phyloP scores from a whole-genome alignment of 1,284 basidiomycete species.

The Leccinum pachyderme region DNA sequence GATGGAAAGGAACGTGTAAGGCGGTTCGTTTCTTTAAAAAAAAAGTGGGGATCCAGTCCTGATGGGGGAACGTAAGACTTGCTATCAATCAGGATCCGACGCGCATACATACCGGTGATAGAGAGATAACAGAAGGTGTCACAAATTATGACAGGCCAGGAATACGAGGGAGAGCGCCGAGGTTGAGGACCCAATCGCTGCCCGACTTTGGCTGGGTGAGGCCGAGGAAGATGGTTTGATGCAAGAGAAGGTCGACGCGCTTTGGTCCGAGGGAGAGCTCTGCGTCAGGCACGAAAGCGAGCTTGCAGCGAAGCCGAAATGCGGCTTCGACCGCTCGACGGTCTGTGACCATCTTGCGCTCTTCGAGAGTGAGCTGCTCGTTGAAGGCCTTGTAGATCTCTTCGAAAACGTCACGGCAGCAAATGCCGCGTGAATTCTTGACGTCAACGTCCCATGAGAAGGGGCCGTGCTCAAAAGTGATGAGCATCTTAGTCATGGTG shows the following conservation, averaged over 20 bases:
- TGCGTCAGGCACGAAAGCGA: constrained; percentile 36
- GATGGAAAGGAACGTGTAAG: constrained; percentile 19
- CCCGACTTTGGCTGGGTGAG: constrained; percentile 33
- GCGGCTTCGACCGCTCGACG: constrained; percentile 37
- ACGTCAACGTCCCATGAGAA: constrained; percentile 46
- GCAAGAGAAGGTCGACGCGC: constrained; percentile 49
- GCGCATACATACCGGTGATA: constrained; percentile 16
- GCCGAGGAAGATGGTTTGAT: constrained; percentile 44
- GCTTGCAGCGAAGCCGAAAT: constrained; percentile 46
- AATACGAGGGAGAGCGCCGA: constrained; percentile 23
- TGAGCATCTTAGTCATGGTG: constrained; percentile 36
- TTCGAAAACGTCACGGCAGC: constrained; percentile 53
- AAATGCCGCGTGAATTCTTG: constrained; percentile 39
- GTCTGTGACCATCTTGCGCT: constrained; percentile 37
- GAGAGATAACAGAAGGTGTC: constrained; percentile 7
- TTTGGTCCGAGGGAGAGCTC: constrained; percentile 44
- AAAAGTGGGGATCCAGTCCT: constrained; percentile 28
- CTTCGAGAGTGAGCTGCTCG: constrained; percentile 39
- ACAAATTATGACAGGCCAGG: constrained; percentile 11
- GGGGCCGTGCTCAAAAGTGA: constrained; percentile 30
- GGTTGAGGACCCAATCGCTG: constrained; percentile 32
- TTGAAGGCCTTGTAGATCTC: constrained; percentile 50
- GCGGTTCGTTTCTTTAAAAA: neutral
- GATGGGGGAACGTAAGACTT: neutral
- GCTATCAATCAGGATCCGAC: neutral